phyloP scores from a whole-genome alignment of 495 filamentous ascomycete species.

The Tuber melanosporum region DNA sequence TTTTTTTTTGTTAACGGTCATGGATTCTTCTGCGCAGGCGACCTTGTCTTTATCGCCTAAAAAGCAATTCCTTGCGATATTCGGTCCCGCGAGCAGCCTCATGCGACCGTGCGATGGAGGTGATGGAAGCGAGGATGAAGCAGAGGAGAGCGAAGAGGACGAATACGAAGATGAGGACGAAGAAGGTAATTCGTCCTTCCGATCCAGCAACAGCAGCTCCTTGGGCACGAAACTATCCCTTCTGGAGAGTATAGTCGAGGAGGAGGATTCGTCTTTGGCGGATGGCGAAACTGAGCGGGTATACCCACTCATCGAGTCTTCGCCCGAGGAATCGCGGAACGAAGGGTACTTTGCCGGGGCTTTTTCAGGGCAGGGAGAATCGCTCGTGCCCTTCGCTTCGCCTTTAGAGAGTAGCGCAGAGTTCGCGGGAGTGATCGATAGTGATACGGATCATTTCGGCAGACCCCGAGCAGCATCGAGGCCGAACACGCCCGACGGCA shows the following conservation, averaged over 20 bases:
- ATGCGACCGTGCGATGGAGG: constrained; percentile 27
- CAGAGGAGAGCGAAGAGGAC: constrained; percentile 12
- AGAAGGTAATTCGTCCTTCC: constrained; percentile 14
- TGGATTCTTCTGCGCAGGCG: constrained; percentile 29
- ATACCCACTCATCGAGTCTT: constrained; percentile 12
- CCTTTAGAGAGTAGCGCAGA: constrained; percentile 7
- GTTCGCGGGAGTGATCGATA: constrained; percentile 11
- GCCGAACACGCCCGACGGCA: constrained; percentile 31
- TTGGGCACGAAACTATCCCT: constrained; percentile 26
- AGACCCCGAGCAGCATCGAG: constrained; percentile 26
- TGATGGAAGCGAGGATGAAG: constrained; percentile 31
- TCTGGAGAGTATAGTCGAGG: constrained; percentile 23
- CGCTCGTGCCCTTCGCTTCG: background rate
- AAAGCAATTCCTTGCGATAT: constrained; percentile 25
- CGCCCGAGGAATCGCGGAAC: constrained; percentile 16
- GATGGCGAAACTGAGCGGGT: constrained; percentile 8
- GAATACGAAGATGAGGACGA: constrained; percentile 12
- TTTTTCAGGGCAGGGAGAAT: background rate
- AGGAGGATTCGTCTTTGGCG: constrained; percentile 21
- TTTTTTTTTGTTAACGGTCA: constrained; percentile 3
- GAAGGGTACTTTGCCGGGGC: constrained; percentile 21
- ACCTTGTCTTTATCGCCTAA: constrained; percentile 33
- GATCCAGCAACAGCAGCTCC: constrained; percentile 6
- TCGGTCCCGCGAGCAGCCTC: constrained; percentile 26
- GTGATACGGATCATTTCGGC: constrained; percentile 31